phyloP scores from a whole-genome alignment of 495 filamentous ascomycete species.

The Gamarada debralockiae region DNA sequence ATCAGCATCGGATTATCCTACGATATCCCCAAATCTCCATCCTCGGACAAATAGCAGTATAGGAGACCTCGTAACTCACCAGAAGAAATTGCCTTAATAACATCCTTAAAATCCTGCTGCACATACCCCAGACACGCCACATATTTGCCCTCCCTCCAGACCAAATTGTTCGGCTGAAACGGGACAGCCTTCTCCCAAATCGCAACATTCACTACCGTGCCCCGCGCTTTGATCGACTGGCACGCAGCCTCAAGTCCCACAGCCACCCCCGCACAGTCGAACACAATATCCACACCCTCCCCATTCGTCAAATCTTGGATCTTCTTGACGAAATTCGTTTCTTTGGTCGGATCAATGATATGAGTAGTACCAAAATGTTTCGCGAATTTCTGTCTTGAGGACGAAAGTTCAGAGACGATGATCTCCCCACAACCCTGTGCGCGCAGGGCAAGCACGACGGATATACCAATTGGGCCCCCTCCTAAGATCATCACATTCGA shows the following conservation, averaged over 20 bases:
- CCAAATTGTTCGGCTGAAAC: constrained; percentile 43
- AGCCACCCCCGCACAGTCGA: constrained; percentile 56
- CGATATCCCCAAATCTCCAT: too few species aligned
- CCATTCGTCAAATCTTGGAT: constrained; percentile 43
- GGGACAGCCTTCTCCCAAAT: constrained; percentile 53
- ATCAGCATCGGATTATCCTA: too few species aligned
- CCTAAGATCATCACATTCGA: constrained; percentile 53
- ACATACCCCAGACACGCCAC: constrained; percentile 51
- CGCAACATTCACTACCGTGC: constrained; percentile 59
- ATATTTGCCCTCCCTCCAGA: constrained; percentile 44
- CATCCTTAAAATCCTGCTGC: constrained; percentile 49
- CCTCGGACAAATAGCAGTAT: background rate
- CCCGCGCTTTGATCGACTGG: constrained; percentile 42
- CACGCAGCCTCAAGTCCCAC: constrained; percentile 46
- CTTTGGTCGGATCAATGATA: constrained; percentile 51
- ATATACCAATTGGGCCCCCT: constrained; percentile 60
- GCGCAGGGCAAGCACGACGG: constrained; percentile 53
- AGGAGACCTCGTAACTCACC: constrained; percentile 25
- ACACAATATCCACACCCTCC: constrained; percentile 50
- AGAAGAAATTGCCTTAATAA: constrained; percentile 47
- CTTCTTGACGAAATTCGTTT: constrained; percentile 39
- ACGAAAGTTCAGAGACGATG: constrained; percentile 52
- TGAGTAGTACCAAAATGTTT: constrained; percentile 49
- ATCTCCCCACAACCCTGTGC: constrained; percentile 45
- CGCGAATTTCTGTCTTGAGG: constrained; percentile 44